phyloP scores from a whole-genome alignment of 805 yeast genomes.

The Candida ficus region DNA sequence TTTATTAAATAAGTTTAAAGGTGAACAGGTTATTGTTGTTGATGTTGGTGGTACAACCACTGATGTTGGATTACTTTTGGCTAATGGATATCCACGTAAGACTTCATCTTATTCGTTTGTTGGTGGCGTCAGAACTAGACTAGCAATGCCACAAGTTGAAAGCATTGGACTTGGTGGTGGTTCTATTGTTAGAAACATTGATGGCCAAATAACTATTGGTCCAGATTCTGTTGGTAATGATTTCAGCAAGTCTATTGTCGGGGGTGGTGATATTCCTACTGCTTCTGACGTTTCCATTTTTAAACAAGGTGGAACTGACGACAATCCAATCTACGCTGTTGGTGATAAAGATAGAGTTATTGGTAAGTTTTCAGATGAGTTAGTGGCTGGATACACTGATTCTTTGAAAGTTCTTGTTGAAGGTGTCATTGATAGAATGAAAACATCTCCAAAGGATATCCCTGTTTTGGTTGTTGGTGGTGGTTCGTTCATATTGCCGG shows the following conservation, averaged over 20 bases:
- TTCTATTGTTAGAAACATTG: constrained; percentile 34
- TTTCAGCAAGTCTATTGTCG: constrained; percentile 30
- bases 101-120: constrained; percentile 38
- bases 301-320: constrained; percentile 10
- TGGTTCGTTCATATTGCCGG: constrained; percentile 42
- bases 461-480: constrained; percentile 46
- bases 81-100: constrained; percentile 44
- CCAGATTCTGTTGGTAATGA: constrained; percentile 46
- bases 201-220: constrained; percentile 31
- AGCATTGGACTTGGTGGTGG: constrained; percentile 50
- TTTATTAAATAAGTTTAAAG: constrained; percentile 28
- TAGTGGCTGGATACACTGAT: constrained; percentile 15
- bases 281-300: constrained; percentile 31
- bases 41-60: constrained; percentile 50
- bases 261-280: constrained; percentile 38
- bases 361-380: constrained; percentile 13
- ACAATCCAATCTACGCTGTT: constrained; percentile 11
- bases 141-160: constrained; percentile 48
- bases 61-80: constrained; percentile 41
- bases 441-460: constrained; percentile 38
- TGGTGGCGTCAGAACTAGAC: constrained; percentile 44
- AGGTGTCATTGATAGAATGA: constrained; percentile 39
- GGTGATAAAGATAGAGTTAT: constrained; percentile 19
- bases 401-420: constrained; percentile 21
- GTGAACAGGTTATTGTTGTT: constrained; percentile 32